These are phyloP conservation scores for Fomitopsis betulina DNA, from an alignment of 1,284 basidiomycete species.

Conservation along the genomic window DNA sequence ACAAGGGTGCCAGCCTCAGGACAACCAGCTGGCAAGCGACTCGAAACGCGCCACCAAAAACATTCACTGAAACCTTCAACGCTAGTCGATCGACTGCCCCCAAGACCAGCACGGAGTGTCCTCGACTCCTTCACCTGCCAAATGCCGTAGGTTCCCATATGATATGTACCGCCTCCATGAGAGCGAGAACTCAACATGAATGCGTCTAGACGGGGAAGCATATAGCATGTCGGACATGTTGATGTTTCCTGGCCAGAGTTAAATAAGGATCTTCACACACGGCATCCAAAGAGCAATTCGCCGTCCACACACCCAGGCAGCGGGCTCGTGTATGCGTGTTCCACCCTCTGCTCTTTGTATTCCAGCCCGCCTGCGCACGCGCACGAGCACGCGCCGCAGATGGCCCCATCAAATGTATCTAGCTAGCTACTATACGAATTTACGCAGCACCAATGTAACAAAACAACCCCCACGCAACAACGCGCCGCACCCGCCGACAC, in stretches of 20 bases:
- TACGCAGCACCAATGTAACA: not conserved
- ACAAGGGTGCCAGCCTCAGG: too few species aligned
- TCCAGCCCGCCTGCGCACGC: not conserved
- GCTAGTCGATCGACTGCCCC: too few species aligned
- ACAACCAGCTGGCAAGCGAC: too few species aligned
- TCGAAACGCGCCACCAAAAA: too few species aligned
- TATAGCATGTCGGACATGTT: not conserved
- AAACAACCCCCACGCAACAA: not conserved
- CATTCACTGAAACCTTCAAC: too few species aligned
- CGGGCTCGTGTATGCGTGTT: not conserved
- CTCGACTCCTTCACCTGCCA: too few species aligned
- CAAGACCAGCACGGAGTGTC: too few species aligned
- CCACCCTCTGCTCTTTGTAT: not conserved
- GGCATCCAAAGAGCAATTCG: not conserved
- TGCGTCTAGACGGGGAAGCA: too few species aligned
- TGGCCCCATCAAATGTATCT: not conserved
- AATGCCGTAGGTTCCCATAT: too few species aligned
- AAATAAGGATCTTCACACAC: not conserved
- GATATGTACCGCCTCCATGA: too few species aligned
- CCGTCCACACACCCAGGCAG: not conserved
- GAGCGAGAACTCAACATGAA: too few species aligned
- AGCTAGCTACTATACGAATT: not conserved
- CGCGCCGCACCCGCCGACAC: too few species aligned
- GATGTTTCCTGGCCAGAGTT: not conserved
- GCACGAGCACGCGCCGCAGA: not conserved